Evolutionary conservation across 108 stramenopile genomes (phyloP), one percentile per base, ranked within the genome.

Genomic region (Nannochloropsis gaditana): DNA sequence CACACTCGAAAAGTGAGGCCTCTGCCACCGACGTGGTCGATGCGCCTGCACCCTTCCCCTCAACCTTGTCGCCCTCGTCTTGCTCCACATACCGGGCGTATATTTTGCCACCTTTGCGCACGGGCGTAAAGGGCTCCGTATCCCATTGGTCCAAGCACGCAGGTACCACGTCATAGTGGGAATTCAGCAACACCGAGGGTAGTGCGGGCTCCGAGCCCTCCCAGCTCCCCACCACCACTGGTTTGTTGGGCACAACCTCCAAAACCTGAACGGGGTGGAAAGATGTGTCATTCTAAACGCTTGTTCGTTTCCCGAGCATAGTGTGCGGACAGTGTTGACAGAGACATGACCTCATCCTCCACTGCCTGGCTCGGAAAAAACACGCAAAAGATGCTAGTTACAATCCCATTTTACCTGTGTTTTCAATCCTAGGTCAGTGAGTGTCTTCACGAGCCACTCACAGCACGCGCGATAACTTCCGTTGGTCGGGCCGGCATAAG

Each of bases 91-190:
- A 8, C 97, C 97, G 79, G 96, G 93, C 97, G 87, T 95, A 97
- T 10, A 98, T 94, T 31, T 88, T 45, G 42, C 82, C 84, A 84
- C 93, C 94, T 79, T 92, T 90, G 41, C 92, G 92, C 43, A 92
- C 86, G 1, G 92, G 95, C 3, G 84, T 93, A 89, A 96, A 98
- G n/a, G 97, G 95, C 44, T 91, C 91, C 11, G 45, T 82, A 45
- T 88, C 79, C 92, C 92, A 92, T 42, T 83, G 84, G 45, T 88
- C 90, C 47, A 91, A 90, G 31, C 93, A 90, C 42, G 94, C 96
- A 1, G 97, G 97, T 0, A 98, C 97, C 47, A 98, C 97, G 89
- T 98, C 97, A 89, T 97, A 98, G 87, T 98, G 97, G 11, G 92
- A 92, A 86, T 98, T 98, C 79, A 96, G 90, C 42, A 98, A 84